These are phyloP conservation scores for Massarina eburnea DNA, from an alignment of 2,329 filamentous ascomycete species.

Conservation along the genomic window DNA sequence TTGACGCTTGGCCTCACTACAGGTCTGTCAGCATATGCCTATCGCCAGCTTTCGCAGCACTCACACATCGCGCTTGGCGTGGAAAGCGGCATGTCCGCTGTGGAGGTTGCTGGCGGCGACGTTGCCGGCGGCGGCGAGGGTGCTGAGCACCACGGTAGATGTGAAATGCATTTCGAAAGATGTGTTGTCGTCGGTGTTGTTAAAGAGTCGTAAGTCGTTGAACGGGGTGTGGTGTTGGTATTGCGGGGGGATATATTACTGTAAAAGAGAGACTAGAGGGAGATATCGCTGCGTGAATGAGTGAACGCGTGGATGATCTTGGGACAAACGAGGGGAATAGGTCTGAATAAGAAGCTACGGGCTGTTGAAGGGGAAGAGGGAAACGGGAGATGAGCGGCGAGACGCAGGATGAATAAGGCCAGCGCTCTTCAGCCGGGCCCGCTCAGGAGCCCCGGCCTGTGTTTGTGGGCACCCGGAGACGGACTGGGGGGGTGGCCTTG, in stretches of 20 bases:
- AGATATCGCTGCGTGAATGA: not conserved
- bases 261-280: constrained; percentile 31
- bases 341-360: too few relatives aligned
- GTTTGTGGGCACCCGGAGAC: too few relatives aligned
- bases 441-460: too few relatives aligned
- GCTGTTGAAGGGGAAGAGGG: too few relatives aligned
- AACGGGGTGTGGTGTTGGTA: constrained; percentile 16
- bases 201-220: constrained; percentile 11
- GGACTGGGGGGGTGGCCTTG: too few relatives aligned
- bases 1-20: constrained; percentile 35
- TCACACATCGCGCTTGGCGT: constrained; percentile 37
- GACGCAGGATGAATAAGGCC: too few relatives aligned
- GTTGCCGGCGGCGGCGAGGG: constrained; percentile 39
- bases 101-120: constrained; percentile 34
- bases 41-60: constrained; percentile 8
- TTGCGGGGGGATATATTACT: not conserved
- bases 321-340: too few relatives aligned
- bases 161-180: constrained; percentile 37
- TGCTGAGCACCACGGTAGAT: constrained; percentile 41
- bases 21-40: constrained; percentile 10
- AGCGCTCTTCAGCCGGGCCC: too few relatives aligned
- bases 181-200: constrained; percentile 10
- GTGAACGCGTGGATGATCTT: not conserved
- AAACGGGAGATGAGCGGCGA: too few relatives aligned
- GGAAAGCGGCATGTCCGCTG: constrained; percentile 42